A percentile compares a stretch with the other conserved stretches of the same genome.
phyloP scores from a whole-genome alignment of 202 grass and related monocot species.

The Carex arenaria region DNA sequence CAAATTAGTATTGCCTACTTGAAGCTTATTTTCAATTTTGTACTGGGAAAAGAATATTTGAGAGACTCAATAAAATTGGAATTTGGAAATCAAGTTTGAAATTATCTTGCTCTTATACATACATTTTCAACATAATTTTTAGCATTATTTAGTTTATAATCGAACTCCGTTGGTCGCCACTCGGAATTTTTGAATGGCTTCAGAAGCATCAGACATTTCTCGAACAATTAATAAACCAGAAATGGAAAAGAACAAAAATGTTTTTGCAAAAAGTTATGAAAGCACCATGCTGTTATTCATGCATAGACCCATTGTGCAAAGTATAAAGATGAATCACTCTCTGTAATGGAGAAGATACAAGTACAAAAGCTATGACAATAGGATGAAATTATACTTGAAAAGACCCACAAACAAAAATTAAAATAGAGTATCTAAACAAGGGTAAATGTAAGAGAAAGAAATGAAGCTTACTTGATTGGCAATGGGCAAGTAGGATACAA shows the following conservation, averaged over 20 bases:
- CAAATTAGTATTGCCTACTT: background rate
- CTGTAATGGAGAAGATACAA: background rate
- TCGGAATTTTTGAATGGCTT: background rate
- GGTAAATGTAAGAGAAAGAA: background rate
- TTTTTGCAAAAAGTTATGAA: background rate
- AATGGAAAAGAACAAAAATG: background rate
- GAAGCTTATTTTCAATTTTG: background rate
- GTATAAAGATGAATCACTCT: background rate
- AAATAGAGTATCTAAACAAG: background rate
- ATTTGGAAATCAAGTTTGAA: background rate
- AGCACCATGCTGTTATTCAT: background rate
- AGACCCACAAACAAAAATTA: background rate
- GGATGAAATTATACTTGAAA: background rate
- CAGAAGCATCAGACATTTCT: background rate
- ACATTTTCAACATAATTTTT: background rate
- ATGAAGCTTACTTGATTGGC: slow-evolving; percentile 9
- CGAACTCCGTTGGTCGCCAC: too few species aligned
- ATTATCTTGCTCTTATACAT: background rate
- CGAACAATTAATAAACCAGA: background rate
- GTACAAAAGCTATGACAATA: background rate
- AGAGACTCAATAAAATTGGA: background rate
- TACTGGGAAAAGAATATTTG: background rate
- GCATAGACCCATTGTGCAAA: background rate
- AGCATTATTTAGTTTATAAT: background rate
- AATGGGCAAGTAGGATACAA: background rate